phyloP scores from a whole-genome alignment of 345 rosid species.

The Brassica rapa region DNA sequence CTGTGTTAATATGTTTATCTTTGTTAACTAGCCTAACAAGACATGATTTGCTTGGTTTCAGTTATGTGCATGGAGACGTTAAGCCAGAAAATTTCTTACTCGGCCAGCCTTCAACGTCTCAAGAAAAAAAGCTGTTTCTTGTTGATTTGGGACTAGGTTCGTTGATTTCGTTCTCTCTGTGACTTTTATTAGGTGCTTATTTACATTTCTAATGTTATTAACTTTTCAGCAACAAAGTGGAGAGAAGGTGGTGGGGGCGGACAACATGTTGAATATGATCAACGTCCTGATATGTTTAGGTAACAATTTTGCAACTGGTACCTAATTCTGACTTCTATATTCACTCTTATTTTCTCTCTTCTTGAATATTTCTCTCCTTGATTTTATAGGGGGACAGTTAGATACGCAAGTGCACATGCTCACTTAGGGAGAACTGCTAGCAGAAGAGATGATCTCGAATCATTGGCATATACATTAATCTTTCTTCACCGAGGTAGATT shows the following conservation, averaged over 20 bases:
- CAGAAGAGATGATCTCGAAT: slow-evolving; percentile 97
- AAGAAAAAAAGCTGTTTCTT: slow-evolving; percentile 85
- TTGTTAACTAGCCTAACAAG: slow-evolving; percentile 22
- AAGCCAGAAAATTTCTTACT: slow-evolving; percentile 95
- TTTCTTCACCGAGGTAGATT: slow-evolving; percentile 91
- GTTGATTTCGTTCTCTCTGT: slow-evolving; percentile 20
- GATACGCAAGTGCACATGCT: slow-evolving; percentile 98
- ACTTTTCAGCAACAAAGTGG: slow-evolving; percentile 89
- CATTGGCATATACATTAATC: slow-evolving; percentile 92
- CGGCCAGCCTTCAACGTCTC: slow-evolving; percentile 86
- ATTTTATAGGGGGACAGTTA: slow-evolving; percentile 81
- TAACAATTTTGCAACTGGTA: slow-evolving; percentile 24
- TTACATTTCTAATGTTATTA: slow-evolving; percentile 13
- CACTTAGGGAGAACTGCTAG: slow-evolving; percentile 97
- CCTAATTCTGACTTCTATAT: neutral
- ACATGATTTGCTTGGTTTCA: slow-evolving; percentile 35
- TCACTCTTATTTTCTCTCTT: neutral
- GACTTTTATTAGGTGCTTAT: slow-evolving; percentile 15
- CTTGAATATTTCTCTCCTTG: slow-evolving; percentile 7
- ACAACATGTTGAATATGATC: slow-evolving; percentile 92
- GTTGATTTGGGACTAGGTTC: slow-evolving; percentile 93
- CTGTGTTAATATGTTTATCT: slow-evolving; percentile 12
- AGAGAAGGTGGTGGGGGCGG: slow-evolving; percentile 68
- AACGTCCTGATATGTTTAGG: slow-evolving; percentile 99
- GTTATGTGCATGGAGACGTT: slow-evolving; percentile 97